Base-by-base conservation (phyloP, 306 rosid genomes). In the Citrullus colocynthis region DNA sequence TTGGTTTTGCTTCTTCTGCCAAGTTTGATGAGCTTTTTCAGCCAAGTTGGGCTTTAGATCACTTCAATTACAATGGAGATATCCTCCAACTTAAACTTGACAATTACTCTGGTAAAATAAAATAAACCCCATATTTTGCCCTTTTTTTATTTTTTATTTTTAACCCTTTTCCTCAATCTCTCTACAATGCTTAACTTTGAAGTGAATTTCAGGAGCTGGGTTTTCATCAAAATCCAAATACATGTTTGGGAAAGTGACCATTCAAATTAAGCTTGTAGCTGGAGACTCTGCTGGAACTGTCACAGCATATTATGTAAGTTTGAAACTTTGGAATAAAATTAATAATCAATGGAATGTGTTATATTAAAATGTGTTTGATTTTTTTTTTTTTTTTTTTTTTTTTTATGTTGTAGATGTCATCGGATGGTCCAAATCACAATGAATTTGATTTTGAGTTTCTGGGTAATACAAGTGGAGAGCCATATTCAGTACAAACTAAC, bases 251-350 rank as follows among this genome's bases (percentile, higher is more conserved):
- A 95, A 87, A 81, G 99, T 91, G 24, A 85, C 83, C 55, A 75
- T 92, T 24, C 90, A 90, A 60, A 88, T 95, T 58, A 95, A 95
- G 86, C 99, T 95, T 76, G 77, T 95, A 8, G 90, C 90, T 82
- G 99, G 97, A 15, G 97, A 95, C 76, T 95, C 99, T 39, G 97
- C 97, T 24, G 97, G 99, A 87, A 92, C 97, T 1, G 99, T 95
- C 12, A 92, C 97, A 28, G 97, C 99, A 75, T 92, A 86, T 85
- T 95, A 92, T 82, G 99, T 90, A 75, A 89, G 97, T 78, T 48
- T 11, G 13, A 48, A 13, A 48, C 54, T 48, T 48, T 48, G 1
- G 0, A 13, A 1, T 5, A 15, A 5, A 16, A 4, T 5, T 13
- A 0, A 14, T 5, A 1, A 16, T 1, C 15, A 52, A 6, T 6